These are phyloP conservation scores for Lecanicillium sp. DNA, from an alignment of 2,329 filamentous ascomycete species.

Conservation along the genomic window DNA sequence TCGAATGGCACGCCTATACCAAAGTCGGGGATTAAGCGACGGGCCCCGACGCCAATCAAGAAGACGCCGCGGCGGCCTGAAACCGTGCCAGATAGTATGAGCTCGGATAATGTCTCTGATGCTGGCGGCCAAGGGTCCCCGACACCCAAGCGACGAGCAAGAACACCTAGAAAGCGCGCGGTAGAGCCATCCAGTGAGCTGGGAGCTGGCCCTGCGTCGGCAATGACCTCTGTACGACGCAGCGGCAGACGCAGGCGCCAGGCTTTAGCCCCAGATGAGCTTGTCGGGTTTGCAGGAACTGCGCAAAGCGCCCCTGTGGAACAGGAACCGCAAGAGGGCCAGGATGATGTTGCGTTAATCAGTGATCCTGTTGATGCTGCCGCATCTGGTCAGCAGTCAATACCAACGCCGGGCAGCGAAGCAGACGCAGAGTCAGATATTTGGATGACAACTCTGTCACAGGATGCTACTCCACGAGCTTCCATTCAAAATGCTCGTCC, in stretches of 20 bases:
- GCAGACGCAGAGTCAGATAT: slow-evolving; percentile 33
- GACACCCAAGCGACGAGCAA: slow-evolving; percentile 8
- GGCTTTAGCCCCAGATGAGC: slow-evolving; percentile 17
- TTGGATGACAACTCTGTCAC: slow-evolving; percentile 34
- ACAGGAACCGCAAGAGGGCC: slow-evolving; percentile 13
- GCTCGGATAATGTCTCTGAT: slow-evolving; percentile 5
- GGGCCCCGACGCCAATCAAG: slow-evolving; percentile 35
- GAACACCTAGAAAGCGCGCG: slow-evolving; percentile 9
- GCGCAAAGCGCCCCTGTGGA: slow-evolving; percentile 9
- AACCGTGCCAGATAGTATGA: slow-evolving; percentile 14
- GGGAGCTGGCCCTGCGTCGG: slow-evolving; percentile 11
- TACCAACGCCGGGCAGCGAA: slow-evolving; percentile 12
- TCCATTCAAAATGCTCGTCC: slow-evolving; percentile 8
- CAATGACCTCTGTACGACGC: slow-evolving; percentile 10
- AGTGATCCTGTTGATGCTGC: slow-evolving; percentile 18
- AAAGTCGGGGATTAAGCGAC: slow-evolving; percentile 30
- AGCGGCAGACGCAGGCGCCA: slow-evolving; percentile 14
- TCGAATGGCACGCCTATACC: slow-evolving; percentile 45
- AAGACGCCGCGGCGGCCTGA: slow-evolving; percentile 26
- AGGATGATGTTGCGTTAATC: slow-evolving; percentile 22
- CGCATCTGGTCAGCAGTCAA: neutral
- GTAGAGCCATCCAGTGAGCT: slow-evolving; percentile 19
- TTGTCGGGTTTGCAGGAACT: slow-evolving; percentile 17
- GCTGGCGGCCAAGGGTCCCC: slow-evolving; percentile 2
- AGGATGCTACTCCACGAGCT: slow-evolving; percentile 27